Conservation (phyloP, 2,329 filamentous ascomycete genomes). For the Thelonectria olida region DNA sequence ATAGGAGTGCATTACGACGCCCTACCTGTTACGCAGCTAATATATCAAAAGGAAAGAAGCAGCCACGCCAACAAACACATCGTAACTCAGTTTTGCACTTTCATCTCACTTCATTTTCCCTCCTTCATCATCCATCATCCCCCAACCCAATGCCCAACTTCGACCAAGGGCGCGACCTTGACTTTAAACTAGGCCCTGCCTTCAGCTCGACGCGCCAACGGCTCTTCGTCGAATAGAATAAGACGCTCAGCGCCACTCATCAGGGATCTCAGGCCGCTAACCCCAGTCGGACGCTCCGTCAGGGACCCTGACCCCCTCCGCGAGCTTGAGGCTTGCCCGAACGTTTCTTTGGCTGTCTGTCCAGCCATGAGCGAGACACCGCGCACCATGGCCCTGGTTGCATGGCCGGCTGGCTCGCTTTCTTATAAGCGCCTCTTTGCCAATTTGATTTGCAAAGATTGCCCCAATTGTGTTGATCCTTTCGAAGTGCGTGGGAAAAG, state of each 20-base stretch:
- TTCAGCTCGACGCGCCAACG: conserved; percentile 36
- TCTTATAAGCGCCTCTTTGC: neutral
- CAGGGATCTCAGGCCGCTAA: conserved; percentile 13
- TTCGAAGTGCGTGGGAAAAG: neutral
- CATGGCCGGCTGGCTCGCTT: neutral
- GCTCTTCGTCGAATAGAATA: conserved; percentile 25
- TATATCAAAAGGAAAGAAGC: too few species aligned
- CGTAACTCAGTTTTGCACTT: neutral
- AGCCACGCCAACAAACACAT: neutral
- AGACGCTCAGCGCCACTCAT: conserved; percentile 17
- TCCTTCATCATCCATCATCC: neutral
- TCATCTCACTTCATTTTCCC: neutral
- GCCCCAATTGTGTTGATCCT: neutral
- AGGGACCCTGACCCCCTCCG: neutral
- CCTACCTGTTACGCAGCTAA: too few species aligned
- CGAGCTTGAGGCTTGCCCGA: neutral
- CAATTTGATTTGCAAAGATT: neutral
- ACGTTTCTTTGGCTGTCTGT: neutral
- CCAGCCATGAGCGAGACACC: neutral
- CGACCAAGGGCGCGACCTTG: conserved; percentile 11
- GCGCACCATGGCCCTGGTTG: neutral
- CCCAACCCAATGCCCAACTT: neutral
- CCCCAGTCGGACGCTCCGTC: neutral
- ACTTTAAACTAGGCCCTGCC: conserved; percentile 9
- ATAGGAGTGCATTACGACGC: too few species aligned